Conservation (phyloP, 768 basidiomycete species). For the Clathrus columnatus region DNA sequence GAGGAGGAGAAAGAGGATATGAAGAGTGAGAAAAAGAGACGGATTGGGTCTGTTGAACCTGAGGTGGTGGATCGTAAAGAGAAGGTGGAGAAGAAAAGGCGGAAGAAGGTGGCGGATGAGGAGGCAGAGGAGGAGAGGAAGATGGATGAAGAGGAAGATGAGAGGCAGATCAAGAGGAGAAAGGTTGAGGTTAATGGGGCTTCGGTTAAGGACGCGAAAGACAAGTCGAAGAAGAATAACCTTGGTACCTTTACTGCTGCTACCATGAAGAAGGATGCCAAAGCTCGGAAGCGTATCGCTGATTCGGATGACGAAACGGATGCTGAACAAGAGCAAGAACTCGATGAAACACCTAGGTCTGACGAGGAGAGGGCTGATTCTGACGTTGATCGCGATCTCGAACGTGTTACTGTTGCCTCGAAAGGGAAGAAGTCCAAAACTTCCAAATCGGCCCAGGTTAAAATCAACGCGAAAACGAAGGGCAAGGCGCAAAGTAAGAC, state of each 20-base stretch:
- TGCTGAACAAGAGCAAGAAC: background rate
- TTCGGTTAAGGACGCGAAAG: background rate
- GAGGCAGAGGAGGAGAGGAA: background rate
- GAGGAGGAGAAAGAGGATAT: conserved; percentile 10
- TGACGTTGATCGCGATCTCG: background rate
- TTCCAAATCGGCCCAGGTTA: background rate
- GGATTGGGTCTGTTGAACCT: background rate
- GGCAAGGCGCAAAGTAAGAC: background rate
- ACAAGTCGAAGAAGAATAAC: background rate
- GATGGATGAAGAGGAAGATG: background rate
- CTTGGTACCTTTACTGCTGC: background rate
- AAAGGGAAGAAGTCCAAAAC: background rate
- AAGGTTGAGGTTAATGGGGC: background rate
- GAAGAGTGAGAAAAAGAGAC: conserved; percentile 15
- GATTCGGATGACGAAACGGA: background rate
- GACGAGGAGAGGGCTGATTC: too few species aligned
- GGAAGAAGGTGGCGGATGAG: background rate
- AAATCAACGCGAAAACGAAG: background rate
- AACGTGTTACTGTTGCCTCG: background rate
- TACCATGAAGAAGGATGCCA: background rate
- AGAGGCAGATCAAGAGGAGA: background rate
- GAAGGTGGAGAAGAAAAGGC: background rate
- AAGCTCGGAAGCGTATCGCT: background rate
- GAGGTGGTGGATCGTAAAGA: background rate
- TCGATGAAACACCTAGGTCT: background rate